Conservation (phyloP, 2,329 filamentous ascomycete genomes). For the Aspergillus cejpii region DNA sequence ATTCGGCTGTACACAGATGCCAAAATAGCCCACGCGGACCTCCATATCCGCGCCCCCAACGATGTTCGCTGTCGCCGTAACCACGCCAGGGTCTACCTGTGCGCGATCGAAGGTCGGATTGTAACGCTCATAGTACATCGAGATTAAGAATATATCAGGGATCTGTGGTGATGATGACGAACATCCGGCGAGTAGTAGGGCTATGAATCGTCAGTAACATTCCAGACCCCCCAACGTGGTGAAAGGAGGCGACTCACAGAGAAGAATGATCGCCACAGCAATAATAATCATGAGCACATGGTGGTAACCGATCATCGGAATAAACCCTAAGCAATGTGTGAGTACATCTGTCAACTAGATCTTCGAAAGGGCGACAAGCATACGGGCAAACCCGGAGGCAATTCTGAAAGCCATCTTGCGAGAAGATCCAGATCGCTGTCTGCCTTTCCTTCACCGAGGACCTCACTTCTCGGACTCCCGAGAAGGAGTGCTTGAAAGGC, state of each 20-base stretch:
- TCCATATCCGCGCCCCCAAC: constrained; percentile 77
- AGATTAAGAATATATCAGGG: constrained; percentile 92
- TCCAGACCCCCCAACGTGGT: constrained; percentile 2
- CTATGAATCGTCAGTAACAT: constrained; percentile 44
- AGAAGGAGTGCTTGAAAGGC: constrained; percentile 30
- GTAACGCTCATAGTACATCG: constrained; percentile 92
- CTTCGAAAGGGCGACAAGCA: constrained; percentile 10
- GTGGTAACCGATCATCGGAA: constrained; percentile 61
- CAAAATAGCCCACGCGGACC: constrained; percentile 93
- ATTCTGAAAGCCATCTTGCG: constrained; percentile 28
- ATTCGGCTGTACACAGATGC: constrained; percentile 90
- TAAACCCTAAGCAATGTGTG: constrained; percentile 41
- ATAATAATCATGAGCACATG: constrained; percentile 98
- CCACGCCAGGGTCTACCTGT: constrained; percentile 84
- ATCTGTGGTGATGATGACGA: constrained; percentile 94
- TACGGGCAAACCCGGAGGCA: constrained; percentile 33
- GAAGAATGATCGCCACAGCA: constrained; percentile 82
- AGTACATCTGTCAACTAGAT: constrained; percentile 3
- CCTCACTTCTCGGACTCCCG: constrained; percentile 39
- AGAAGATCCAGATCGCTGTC: constrained; percentile 7
- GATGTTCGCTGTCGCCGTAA: constrained; percentile 80
- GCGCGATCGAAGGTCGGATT: constrained; percentile 72
- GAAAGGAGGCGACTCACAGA: constrained; percentile 63
- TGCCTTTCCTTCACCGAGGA: constrained; percentile 12
- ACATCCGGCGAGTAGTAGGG: constrained; percentile 86